Conservation (phyloP, 768 basidiomycete species). For the Suillus alpinus region DNA sequence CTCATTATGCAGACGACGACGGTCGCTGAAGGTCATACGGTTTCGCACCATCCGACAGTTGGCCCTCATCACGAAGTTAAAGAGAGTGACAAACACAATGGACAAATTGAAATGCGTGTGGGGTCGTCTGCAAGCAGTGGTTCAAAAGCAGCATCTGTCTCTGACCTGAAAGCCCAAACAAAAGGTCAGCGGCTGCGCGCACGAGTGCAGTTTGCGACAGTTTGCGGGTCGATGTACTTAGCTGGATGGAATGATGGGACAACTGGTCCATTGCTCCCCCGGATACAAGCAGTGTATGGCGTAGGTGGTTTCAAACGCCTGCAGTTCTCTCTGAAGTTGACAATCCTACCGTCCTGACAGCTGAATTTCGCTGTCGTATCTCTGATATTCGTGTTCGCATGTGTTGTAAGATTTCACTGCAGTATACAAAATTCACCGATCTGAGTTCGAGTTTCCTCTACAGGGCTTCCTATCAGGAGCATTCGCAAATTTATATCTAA, state of each 20-base stretch:
- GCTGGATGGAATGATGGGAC: conserved; percentile 80
- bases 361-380: conserved; percentile 53
- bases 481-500: conserved; percentile 26
- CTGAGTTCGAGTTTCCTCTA: not conserved
- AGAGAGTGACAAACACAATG: not conserved
- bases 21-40: not conserved
- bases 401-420: conserved; percentile 31
- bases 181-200: conserved; percentile 13
- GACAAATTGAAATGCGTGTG: not conserved
- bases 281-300: conserved; percentile 59
- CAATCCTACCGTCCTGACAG: conserved; percentile 23
- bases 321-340: not conserved
- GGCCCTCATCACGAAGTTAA: not conserved
- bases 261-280: conserved; percentile 70
- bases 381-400: conserved; percentile 51
- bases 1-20: not conserved
- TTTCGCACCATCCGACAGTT: not conserved
- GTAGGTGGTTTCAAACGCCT: conserved; percentile 22
- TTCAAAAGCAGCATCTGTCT: not conserved
- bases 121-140: not conserved
- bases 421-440: not conserved
- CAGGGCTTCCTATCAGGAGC: conserved; percentile 34
- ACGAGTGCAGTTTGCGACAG: conserved; percentile 48
- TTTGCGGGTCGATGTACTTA: conserved; percentile 58
- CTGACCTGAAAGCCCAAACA: conserved; percentile 6